Evolutionary conservation across 768 basidiomycete species (phyloP), one percentile per base, ranked within the genome.

Genomic region (Vararia minispora): DNA sequence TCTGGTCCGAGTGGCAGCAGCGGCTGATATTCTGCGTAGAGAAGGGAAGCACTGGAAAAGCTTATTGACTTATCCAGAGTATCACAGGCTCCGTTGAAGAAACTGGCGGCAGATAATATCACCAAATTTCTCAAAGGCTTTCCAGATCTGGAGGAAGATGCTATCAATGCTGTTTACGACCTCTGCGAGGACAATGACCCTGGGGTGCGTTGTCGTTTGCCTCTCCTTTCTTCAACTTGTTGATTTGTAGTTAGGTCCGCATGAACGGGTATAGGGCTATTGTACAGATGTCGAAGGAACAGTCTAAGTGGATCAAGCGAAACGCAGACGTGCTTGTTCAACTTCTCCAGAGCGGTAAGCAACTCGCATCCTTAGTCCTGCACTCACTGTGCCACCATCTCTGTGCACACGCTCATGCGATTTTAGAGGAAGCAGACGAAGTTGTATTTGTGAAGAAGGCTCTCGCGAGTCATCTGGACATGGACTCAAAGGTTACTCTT

Each of bases 301-400:
- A 74, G 40, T 62, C 52, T 33, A 74, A 69, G 49, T 76, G 71
- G 70, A 64, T 82, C 35, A 76, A 74, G 54, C 60, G 81, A 46
- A 84, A 84, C 53, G 73, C 75, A 3, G 81, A 84, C 55, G 81
- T 84, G 3, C 61, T 84, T 14, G 64, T 84, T n/a, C 81, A 84
- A 45, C 58, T 84, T 12, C 63, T 84, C 7, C 82, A 83, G 53
- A 79, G 76, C 47, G 80, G 80, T 82, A 52, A 55, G 77, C 38
- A 21, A 14, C 13, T 31, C 23, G 18, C 22, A 7, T 20, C 34
- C 23, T 17, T 16, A 13, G 6, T 13, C 10, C 5, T 11, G 13
- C 9, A 14, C 5, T 6, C 17, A 17, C 24, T 26, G 6, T 28
- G 13, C 9, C 16, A 3, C 6, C 9, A 7, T 26, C 3, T 27